Evolutionary conservation across 768 basidiomycete genomes (phyloP).

Genomic region (Panaeolus cyanescens): DNA sequence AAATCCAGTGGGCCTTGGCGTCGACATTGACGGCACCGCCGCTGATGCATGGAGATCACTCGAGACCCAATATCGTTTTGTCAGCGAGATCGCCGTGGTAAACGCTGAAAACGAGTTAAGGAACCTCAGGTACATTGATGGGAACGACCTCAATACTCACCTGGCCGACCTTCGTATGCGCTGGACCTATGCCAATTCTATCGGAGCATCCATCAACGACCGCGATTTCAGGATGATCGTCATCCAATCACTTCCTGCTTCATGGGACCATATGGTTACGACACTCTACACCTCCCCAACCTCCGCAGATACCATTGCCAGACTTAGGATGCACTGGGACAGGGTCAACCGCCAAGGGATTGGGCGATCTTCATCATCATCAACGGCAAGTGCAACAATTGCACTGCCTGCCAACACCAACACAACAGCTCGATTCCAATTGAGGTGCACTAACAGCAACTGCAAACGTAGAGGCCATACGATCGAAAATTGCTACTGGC

Average conservation of each 20-base stretch:
- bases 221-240: slow-evolving; percentile 18
- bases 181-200: slow-evolving; percentile 11
- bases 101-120: slow-evolving; percentile 10
- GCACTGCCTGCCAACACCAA: too few relatives aligned
- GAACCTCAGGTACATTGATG: slow-evolving; percentile 10
- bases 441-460: slow-evolving; percentile 6
- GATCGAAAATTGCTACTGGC: slow-evolving; percentile 10
- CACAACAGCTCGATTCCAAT: too few relatives aligned
- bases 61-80: slow-evolving; percentile 5
- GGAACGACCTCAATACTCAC: slow-evolving; percentile 14
- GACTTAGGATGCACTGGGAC: slow-evolving; percentile 4
- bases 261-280: slow-evolving; percentile 19
- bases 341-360: too few relatives aligned
- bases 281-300: slow-evolving; percentile 13
- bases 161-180: slow-evolving; percentile 12
- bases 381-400: too few relatives aligned
- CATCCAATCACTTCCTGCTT: slow-evolving; percentile 17
- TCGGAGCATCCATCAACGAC: slow-evolving; percentile 12
- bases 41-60: slow-evolving; percentile 19
- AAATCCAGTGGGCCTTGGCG: slow-evolving; percentile 21
- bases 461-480: slow-evolving; percentile 7
- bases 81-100: slow-evolving; percentile 12
- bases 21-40: slow-evolving; percentile 20
- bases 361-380: too few relatives aligned
- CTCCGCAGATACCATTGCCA: slow-evolving; percentile 10